These are phyloP conservation scores for Larix sibirica DNA, from an alignment of 83 land plant species.

Conservation along the genomic window DNA sequence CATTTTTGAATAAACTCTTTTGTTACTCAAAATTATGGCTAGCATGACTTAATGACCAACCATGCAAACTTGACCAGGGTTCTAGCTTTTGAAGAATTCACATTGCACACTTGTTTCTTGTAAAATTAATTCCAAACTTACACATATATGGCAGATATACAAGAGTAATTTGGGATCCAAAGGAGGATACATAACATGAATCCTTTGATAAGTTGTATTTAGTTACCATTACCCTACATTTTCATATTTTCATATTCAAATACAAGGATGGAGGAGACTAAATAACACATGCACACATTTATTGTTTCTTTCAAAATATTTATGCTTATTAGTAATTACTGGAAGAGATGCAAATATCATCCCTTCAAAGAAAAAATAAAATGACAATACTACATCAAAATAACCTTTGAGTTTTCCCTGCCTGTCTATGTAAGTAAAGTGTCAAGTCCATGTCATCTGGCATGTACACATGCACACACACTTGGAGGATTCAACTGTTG, in stretches of 20 bases:
- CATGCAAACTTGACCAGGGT: not conserved
- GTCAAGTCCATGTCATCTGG: no score
- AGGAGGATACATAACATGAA: not conserved
- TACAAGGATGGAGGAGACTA: not conserved
- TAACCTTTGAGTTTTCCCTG: no score
- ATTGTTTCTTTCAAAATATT: no score
- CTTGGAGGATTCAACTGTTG: not conserved
- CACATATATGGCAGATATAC: not conserved
- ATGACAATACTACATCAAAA: no score
- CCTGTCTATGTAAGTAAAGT: no score
- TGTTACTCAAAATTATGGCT: not conserved
- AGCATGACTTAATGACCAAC: not conserved
- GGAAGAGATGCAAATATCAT: no score
- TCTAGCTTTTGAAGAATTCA: not conserved
- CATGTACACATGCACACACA: no score
- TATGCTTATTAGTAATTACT: no score
- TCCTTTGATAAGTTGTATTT: not conserved
- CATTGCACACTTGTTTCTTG: not conserved
- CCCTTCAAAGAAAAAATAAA: no score
- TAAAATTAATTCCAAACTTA: not conserved
- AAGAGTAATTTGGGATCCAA: not conserved
- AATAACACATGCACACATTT: not conserved
- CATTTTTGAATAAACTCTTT: not conserved
- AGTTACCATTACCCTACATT: not conserved
- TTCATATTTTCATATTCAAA: slow-evolving; percentile 2